Evolutionary conservation across 2,329 filamentous ascomycete species (phyloP), one percentile per base, ranked within the genome.

Genomic region (Blastomyces parvus): DNA sequence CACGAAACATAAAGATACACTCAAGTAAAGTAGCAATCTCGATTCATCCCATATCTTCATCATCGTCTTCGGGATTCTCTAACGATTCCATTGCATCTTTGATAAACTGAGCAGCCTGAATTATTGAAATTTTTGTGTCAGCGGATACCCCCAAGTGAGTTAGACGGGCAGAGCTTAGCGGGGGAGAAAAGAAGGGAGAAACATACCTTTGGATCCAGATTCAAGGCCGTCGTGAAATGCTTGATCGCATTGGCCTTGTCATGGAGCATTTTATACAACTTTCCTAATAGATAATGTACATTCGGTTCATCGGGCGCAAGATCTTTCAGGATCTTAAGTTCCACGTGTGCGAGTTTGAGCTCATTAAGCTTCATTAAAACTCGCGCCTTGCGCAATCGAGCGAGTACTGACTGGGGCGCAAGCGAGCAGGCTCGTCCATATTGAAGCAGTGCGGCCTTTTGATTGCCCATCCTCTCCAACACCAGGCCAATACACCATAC

Each of bases 21-120:
- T 36, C 27, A 5, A 33, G 52, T 30, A n/a, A 38, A 36, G 17
- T 5, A 5, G 27, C 17, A 8, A 3, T 42, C 25, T 36, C 2
- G 22, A 36, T n/a, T 76, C 65, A 79, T 64, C 77, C 76, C 70
- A 80, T 80, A 64, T 80, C 78, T 53, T 81, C 80, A 65, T 79
- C 79, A 61, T 89, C 86, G 19, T 82, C 81, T 27, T 84, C 83
- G 65, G 90, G 88, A 63, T 91, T 88, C 70, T 96, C 91, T 64
- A 97, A 83, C 69, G 87, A 88, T 79, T 97, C 93, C 79, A 99
- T 97, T 22, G 91, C 91, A 74, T 96, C 91, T 77, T 97, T 99
- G 77, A 99, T 97, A 75, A 91, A 88, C 66, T 90, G 88, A 67
- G 90, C 91, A 70, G 93, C 91, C 92, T 96, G 68, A 62, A 30